Evolutionary conservation across 345 rosid species (phyloP), one percentile per base, ranked within the genome.

Genomic region (Kandelia obovata): DNA sequence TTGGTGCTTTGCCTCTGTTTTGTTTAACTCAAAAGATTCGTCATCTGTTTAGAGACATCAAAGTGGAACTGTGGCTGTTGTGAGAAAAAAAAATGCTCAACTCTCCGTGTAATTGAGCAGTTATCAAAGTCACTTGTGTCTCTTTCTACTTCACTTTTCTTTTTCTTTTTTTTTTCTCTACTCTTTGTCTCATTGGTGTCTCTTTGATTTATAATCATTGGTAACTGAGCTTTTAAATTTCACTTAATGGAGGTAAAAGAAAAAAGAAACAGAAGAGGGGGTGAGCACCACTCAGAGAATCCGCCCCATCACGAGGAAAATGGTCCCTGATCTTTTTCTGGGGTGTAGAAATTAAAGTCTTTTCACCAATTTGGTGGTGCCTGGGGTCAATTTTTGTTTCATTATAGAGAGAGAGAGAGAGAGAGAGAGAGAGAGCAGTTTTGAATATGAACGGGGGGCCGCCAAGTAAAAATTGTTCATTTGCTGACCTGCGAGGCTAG

Each of bases 261-360:
- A 53, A 53, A 67, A 34, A 30, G 8, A 39, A 17, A 28, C 64
- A 39, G 28, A 46, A 70, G 61, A 49, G 23, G 60, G 7, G 20
- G 43, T 46, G 35, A 6, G 23, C n/a, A 31, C 35, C 43, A 39
- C 56, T 39, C 23, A 5, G 72, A 64, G 78, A 69, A 74, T 68
- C 62, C 31, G n/a, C 68, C 59, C 58, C 72, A 35, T 55, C 73
- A 56, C 77, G 77, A 73, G 77, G 77, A 66, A 66, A 73, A 39
- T 27, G 71, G 62, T 61, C 19, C 49, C 1, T 39, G 21, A 27
- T 32, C 34, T 49, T 65, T 61, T 52, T 51, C 15, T 6, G 26
- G 49, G 49, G 28, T 9, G 25, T 21, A 27, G 59, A 56, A 15
- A 31, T 47, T 19, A 32, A 57, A 46, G 19, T 27, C 51, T 16